Conservation (phyloP, 2,329 filamentous ascomycete genomes). For the Diplodia scrobiculata region DNA sequence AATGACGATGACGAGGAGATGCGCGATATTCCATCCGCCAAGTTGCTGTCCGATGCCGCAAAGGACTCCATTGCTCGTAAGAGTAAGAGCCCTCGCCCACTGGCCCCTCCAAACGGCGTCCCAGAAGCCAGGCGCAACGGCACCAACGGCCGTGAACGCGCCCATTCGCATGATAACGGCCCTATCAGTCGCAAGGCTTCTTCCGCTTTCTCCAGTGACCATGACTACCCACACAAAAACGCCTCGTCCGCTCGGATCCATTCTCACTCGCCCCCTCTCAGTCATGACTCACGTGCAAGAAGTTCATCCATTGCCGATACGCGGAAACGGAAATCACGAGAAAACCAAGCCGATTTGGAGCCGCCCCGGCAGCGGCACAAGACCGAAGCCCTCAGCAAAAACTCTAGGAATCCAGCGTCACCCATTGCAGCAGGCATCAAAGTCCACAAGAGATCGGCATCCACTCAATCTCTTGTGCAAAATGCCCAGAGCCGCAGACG, state of each 20-base stretch:
- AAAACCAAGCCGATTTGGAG: slow-evolving; percentile 41
- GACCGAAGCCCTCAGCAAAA: slow-evolving; percentile 40
- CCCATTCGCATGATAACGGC: slow-evolving; percentile 20
- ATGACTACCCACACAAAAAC: slow-evolving; percentile 19
- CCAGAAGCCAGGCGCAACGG: slow-evolving; percentile 19
- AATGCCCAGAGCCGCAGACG: slow-evolving; percentile 40
- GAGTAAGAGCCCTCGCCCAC: slow-evolving; percentile 5
- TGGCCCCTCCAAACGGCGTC: slow-evolving; percentile 23
- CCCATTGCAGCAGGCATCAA: slow-evolving; percentile 42
- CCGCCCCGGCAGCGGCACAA: slow-evolving; percentile 47
- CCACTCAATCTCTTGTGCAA: slow-evolving; percentile 42
- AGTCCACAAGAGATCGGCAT: slow-evolving; percentile 45
- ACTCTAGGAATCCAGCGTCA: slow-evolving; percentile 37
- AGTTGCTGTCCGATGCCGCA: background rate
- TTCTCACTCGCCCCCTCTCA: slow-evolving; percentile 22
- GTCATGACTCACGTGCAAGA: slow-evolving; percentile 37
- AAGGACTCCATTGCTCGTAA: slow-evolving; percentile 3
- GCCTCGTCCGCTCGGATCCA: slow-evolving; percentile 9
- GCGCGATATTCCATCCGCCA: slow-evolving; percentile 22
- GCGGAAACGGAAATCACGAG: slow-evolving; percentile 47
- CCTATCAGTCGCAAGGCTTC: slow-evolving; percentile 24
- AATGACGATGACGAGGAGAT: slow-evolving; percentile 39
- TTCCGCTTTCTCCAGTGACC: slow-evolving; percentile 27
- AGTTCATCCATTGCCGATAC: slow-evolving; percentile 45
- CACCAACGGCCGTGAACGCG: slow-evolving; percentile 13